A percentile compares a stretch with the other conserved stretches of the same genome.
phyloP scores from a whole-genome alignment of 805 yeast species.

The Metschnikowia similis region DNA sequence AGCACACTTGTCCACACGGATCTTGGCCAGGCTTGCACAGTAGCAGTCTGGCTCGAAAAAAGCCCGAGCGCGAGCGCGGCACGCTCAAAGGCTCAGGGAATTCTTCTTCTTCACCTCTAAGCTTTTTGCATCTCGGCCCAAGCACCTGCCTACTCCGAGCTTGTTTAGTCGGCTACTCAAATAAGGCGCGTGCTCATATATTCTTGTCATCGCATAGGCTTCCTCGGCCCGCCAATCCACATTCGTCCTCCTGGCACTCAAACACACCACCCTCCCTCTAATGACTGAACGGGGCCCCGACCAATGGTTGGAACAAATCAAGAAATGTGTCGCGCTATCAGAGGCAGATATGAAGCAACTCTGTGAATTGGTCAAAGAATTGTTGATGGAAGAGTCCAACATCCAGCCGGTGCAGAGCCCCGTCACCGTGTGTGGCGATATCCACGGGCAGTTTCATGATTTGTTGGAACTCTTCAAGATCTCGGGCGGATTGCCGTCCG shows the following conservation, averaged over 20 bases:
- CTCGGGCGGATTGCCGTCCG: constrained; percentile 87
- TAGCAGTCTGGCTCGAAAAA: neutral
- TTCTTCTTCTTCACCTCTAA: neutral
- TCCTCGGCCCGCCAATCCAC: neutral
- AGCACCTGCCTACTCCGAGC: neutral
- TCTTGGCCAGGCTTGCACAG: neutral
- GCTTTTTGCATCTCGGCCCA: constrained; percentile 1
- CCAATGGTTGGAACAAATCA: constrained; percentile 91
- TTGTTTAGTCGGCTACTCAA: neutral
- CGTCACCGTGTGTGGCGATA: constrained; percentile 95
- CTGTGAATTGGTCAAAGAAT: constrained; percentile 91
- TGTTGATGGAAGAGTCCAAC: constrained; percentile 92
- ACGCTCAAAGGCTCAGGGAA: neutral
- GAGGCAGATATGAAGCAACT: constrained; percentile 95
- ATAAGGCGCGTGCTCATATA: neutral
- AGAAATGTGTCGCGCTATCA: constrained; percentile 80
- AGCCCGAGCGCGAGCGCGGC: constrained; percentile 4
- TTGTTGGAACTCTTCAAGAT: constrained; percentile 83
- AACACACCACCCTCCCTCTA: constrained; percentile 6
- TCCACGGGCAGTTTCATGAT: constrained; percentile 97
- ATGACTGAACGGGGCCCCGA: constrained; percentile 86
- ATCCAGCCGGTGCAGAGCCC: constrained; percentile 92
- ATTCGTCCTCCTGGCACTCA: neutral
- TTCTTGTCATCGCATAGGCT: neutral
- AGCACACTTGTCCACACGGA: too few relatives aligned